Evolutionary conservation across 1,284 basidiomycete species (phyloP), one percentile per base, ranked within the genome.

Genomic region (Phlebopus sp.): DNA sequence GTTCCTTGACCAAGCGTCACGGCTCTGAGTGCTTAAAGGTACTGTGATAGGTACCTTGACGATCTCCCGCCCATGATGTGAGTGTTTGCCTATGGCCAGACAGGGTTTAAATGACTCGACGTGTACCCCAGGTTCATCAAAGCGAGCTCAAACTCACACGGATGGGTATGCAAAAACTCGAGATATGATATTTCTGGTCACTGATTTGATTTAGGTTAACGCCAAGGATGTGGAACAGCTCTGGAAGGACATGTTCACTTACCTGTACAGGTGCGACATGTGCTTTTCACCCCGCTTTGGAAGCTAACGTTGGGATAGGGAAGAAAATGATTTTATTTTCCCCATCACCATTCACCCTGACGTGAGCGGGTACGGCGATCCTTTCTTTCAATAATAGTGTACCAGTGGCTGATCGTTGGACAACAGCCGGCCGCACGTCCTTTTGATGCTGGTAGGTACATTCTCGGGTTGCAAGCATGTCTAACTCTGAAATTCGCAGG

Each of bases 281-380:
- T 37, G 5, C 36, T 31, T 25, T 32, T 17, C 4, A 29, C 27
- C 35, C 29, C 11, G 19, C 18, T 31, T n/a, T 34, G 47, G 27
- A 31, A 49, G 23, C 36, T 58, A 15, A 54, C 34, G 31, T 42
- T 37, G 44, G 40, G 17, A 38, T 49, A 82, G 81, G 43, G 82
- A 86, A 53, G 79, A 86, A 56, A 79, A 85, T 54, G 78, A 82
- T 57, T 90, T 89, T 56, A 77, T 85, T 18, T 86, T 89, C 56
- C 85, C 86, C 0, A 79, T 89, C 51, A 89, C 87, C 0, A 85
- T 90, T 27, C 86, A 88, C 58, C 87, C 86, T 0, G 87, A 90
- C 53, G 85, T 87, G n/a, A 83, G 82, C 57, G 83, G 84, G 77
- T 81, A 60, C 62, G 76, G 36, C 15, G n/a, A n/a, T 1, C 36